These are phyloP conservation scores for Ascoidea asiatica DNA, from an alignment of 805 yeast genomes.

Conservation along the genomic window DNA sequence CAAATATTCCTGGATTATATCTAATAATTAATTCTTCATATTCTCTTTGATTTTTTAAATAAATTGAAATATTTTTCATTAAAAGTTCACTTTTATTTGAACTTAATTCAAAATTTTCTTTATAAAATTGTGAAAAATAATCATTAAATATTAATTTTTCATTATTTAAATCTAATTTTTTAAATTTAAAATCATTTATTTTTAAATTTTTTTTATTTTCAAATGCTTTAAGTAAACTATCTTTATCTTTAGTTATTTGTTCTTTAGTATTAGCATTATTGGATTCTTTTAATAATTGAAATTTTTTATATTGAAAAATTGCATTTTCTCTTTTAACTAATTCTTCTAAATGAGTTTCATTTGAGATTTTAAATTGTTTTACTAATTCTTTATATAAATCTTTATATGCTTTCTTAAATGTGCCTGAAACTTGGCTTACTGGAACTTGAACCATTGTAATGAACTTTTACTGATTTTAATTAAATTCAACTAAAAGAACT, in stretches of 20 bases:
- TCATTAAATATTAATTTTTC: background rate
- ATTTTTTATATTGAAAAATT: constrained; percentile 31
- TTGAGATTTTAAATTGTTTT: constrained; percentile 21
- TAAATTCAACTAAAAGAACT: no score
- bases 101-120: background rate
- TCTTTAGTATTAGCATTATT: constrained; percentile 12
- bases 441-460: no score
- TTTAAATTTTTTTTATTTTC: background rate
- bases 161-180: background rate
- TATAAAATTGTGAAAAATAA: constrained; percentile 1
- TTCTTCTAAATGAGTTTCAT: constrained; percentile 24
- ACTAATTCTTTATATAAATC: constrained; percentile 27
- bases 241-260: constrained; percentile 1
- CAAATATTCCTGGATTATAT: constrained; percentile 73
- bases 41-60: constrained; percentile 56
- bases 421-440: no score
- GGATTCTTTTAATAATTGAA: constrained; percentile 28
- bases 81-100: constrained; percentile 24
- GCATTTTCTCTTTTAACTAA: constrained; percentile 31
- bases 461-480: no score
- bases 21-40: constrained; percentile 71
- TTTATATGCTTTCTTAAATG: no score
- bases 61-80: constrained; percentile 51
- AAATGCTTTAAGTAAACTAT: background rate
- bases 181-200: background rate